Evolutionary conservation across 169 alveolate genomes (phyloP), one percentile per base, ranked within the genome.

Genomic region (Cryptosporidium xiaoi): DNA sequence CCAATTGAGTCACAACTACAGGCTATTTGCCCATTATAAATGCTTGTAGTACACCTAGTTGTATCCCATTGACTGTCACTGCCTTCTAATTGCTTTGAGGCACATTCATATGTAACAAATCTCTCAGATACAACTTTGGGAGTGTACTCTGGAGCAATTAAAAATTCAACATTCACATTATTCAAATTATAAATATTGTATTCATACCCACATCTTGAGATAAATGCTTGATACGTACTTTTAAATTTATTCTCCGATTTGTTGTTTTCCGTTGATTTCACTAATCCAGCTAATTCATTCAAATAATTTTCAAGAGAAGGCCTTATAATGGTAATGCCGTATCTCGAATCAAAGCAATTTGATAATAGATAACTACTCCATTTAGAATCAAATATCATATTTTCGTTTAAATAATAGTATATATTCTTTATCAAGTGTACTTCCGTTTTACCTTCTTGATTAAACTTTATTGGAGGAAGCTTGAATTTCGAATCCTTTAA

Each of bases 191-290:
- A 77, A 60, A 77, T 18, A 4, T 62, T 34, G 64, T 60, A 77
- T 60, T 77, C 87, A 29, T 77, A 40, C 10, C 87, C 87, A 20
- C 87, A 77, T 20, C 71, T 56, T 1, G 87, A 77, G 8, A 77
- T 77, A 33, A 40, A 77, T 2, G 44, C 64, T 34, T 77, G 65
- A 18, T 60, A 60, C 16, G 64, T 50, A 20, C 46, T 77, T 15
- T 40, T 56, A 16, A 40, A 77, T 5, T 56, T 66, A 1, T 66
- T 71, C 20, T 56, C 46, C 8, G 0, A n/a, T 20, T n/a, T 56
- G 40, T n/a, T 27, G n/a, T 77, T 71, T 16, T 77, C 48, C 6
- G 46, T 69, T 53, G 51, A 51, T 20, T 51, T 16, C 29, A 53
- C 64, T 1, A 53, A 13, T 15, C 18, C 24, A 18, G 44, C 46